Base-by-base conservation (phyloP, 805 yeast species). In the Nakazawaea anatomiae region DNA sequence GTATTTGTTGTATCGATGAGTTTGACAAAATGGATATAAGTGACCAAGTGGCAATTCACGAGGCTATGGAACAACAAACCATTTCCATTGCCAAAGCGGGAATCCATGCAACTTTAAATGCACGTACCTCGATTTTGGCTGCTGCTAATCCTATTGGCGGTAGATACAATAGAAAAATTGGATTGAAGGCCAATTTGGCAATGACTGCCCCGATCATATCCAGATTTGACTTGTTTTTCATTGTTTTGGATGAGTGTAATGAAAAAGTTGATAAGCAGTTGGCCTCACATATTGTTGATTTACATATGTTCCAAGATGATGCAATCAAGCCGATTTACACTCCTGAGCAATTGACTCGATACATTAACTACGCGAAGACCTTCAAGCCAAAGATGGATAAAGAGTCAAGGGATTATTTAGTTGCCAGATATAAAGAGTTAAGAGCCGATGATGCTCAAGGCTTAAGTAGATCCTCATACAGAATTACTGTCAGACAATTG, bases 61-160 rank as follows among this genome's bases (percentile, higher is more conserved):
- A 94, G 72, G 99, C 98, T 28, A 94, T 94, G 99, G 99, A 94
- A 76, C 99, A 94, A 71, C 99, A 94, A 69, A 94, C 99, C 0
- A 94, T 94, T 58, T 91, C 97, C 12, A 94, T 94, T 62, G 97
- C 99, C 9, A 94, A 94, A 67, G 99, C 99, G 1, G 99, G 99
- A 63, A 94, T 94, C 56, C 97, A 94, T 63, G 98, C 99, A 1
- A 94, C 99, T 0, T 73, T 94, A 61, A 94, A 94, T 66, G 99
- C 99, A 1, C 79, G 99, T 62, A 89, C 99, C 0, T 89, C 97
- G 0, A 94, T 94, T 59, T 71, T 94, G 46, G 99, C 99, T 0
- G 98, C 99, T n/a, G 99, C 99, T 1, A 94, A 94, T 66, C 99
- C 99, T 27, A 82, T 94, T 52, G 95, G 90, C n/a, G 99, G 99